Conservation (phyloP, 768 basidiomycete genomes). For the Leccinum arenicola region DNA sequence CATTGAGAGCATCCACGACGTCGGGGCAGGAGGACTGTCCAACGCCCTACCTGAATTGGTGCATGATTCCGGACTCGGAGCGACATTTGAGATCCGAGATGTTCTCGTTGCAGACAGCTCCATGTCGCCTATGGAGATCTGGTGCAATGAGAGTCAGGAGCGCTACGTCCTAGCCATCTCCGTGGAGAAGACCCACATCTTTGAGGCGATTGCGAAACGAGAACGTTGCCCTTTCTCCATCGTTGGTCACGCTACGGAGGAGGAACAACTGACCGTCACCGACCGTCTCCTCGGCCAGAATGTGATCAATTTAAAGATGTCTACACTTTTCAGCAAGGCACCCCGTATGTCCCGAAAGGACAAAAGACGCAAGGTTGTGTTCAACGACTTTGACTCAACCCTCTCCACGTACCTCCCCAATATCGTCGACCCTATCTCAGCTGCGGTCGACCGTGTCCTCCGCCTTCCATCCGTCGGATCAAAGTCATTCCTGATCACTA, state of each 20-base stretch:
- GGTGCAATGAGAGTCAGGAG: slow-evolving; percentile 99
- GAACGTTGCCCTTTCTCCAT: slow-evolving; percentile 94
- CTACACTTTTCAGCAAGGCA: slow-evolving; percentile 93
- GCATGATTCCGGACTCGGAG: slow-evolving; percentile 92
- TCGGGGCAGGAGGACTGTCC: slow-evolving; percentile 94
- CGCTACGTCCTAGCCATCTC: slow-evolving; percentile 93
- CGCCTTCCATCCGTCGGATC: slow-evolving; percentile 91
- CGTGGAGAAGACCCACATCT: slow-evolving; percentile 55
- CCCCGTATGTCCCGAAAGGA: slow-evolving; percentile 87
- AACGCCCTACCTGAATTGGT: slow-evolving; percentile 97
- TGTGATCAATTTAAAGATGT: slow-evolving; percentile 89
- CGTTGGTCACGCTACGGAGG: slow-evolving; percentile 82
- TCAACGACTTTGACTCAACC: slow-evolving; percentile 65
- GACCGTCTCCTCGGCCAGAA: slow-evolving; percentile 77
- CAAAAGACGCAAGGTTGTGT: slow-evolving; percentile 38
- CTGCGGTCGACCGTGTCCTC: slow-evolving; percentile 79
- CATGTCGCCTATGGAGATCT: slow-evolving; percentile 99
- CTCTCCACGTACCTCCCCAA: slow-evolving; percentile 65
- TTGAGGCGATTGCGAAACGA: slow-evolving; percentile 75
- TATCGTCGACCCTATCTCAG: slow-evolving; percentile 46
- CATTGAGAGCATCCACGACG: slow-evolving; percentile 96
- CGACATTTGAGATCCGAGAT: slow-evolving; percentile 89
- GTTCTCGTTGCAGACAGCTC: slow-evolving; percentile 87
- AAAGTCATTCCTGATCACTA: slow-evolving; percentile 97
- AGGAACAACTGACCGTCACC: slow-evolving; percentile 83